These are phyloP conservation scores for Guadua angustifolia DNA, from an alignment of 176 grass and related monocot genomes.

Conservation along the genomic window DNA sequence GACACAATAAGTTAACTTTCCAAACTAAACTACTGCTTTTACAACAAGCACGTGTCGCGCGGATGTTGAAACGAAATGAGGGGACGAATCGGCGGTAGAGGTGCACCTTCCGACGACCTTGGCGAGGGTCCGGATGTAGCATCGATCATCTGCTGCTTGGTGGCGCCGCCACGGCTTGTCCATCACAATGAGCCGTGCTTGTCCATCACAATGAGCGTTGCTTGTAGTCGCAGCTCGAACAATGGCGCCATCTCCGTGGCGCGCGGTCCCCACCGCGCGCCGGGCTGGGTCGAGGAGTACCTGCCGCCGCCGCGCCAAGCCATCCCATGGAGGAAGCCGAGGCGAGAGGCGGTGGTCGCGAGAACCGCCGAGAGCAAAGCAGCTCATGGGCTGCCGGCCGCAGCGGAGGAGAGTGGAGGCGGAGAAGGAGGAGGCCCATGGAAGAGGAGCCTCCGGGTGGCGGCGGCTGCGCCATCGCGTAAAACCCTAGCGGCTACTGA, in stretches of 20 bases:
- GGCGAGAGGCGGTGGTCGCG: conserved; percentile 27
- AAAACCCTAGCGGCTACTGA: conserved; percentile 48
- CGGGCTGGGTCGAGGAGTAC: conserved; percentile 31
- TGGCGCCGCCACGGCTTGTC: conserved; percentile 72
- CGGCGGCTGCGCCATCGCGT: conserved; percentile 44
- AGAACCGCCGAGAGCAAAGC: conserved; percentile 37
- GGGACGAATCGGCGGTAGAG: not conserved
- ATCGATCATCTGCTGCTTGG: conserved; percentile 82
- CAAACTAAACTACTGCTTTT: not conserved
- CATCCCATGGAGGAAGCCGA: conserved; percentile 54
- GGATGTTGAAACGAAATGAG: not conserved
- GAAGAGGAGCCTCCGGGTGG: conserved; percentile 61
- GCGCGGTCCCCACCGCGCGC: conserved; percentile 47
- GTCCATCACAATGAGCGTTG: too few relatives aligned
- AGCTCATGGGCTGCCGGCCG: conserved; percentile 14
- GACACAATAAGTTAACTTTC: not conserved
- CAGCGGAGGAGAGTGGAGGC: conserved; percentile 37
- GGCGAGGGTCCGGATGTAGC: conserved; percentile 74
- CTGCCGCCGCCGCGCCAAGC: conserved; percentile 54
- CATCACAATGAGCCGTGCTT: conserved; percentile 91
- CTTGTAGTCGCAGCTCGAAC: conserved; percentile 75
- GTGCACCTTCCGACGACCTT: conserved; percentile 72
- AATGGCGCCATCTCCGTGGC: conserved; percentile 68
- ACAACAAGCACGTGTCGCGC: not conserved
- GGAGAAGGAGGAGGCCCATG: conserved; percentile 40